Evolutionary conservation across 805 yeast species (phyloP), one percentile per base, ranked within the genome.

Genomic region (Pichia occidentalis): DNA sequence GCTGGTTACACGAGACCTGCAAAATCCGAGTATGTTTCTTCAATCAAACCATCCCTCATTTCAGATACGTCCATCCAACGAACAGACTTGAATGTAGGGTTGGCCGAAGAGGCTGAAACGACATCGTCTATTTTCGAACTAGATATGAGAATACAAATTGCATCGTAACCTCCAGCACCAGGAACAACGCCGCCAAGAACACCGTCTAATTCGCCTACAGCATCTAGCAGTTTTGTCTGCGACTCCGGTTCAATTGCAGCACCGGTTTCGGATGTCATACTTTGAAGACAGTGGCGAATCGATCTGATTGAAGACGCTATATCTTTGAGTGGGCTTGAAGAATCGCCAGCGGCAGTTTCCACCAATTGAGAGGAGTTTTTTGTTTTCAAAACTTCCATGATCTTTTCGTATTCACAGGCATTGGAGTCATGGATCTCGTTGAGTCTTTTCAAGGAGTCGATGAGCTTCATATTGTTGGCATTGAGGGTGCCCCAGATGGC

Each of bases 141-240:
- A 2, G 72, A 67, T 3, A 81, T 80, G 20, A 92, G 59, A 20
- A 90, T 52, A 39, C 94, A 74, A 14, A 92, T 74, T 1, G 98
- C 98, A 64, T 92, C 98, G 54, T 78, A 83, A 0, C 98, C 98
- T 20, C 98, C 98, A 0, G 98, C 98, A 2, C 98, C 98, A 0
- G 98, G 98, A 4, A 92, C 95, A 24, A 92, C 88, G n/a, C 95
- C 97, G 0, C 95, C 95, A 14, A 90, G 49, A 22, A 86, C 92
- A 12, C 98, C 98, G 0, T 64, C 65, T 16, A 85, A 53, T 7
- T 58, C 47, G 28, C 68, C 56, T 41, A 83, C 76, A 13, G 64
- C 56, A 52, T 90, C 76, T 7, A 92, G 61, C 5, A 92, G 64
- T 2, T 48, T 43, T 0, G 95, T 84, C 59, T 92, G 98, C 16